These are phyloP conservation scores for Solanum rostratum DNA, from an alignment of 257 asterid genomes.

Conservation along the genomic window DNA sequence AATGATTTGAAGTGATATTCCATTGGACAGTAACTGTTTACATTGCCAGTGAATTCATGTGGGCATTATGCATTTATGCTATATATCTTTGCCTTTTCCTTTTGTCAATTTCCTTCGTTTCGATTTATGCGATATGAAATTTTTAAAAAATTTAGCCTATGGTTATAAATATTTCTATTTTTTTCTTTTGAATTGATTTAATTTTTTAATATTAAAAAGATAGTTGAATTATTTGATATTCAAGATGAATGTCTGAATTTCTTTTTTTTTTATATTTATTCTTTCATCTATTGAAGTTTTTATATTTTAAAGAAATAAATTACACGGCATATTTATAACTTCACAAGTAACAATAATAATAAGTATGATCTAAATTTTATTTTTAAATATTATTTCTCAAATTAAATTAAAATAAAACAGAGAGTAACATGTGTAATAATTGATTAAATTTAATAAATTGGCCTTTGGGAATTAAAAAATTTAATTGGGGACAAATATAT, in stretches of 20 bases:
- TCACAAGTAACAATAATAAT: too few relatives aligned
- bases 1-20: conserved; percentile 27
- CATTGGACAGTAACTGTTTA: conserved; percentile 25
- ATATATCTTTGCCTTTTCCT: neutral
- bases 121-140: neutral
- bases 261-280: too few relatives aligned
- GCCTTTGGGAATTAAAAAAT: neutral
- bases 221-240: too few relatives aligned
- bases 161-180: neutral
- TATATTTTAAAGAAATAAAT: too few relatives aligned
- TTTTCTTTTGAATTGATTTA: too few relatives aligned
- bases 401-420: too few relatives aligned
- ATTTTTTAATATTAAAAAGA: too few relatives aligned
- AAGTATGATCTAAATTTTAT: too few relatives aligned
- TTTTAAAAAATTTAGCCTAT: neutral
- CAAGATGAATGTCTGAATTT: too few relatives aligned
- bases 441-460: neutral
- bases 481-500: neutral
- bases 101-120: neutral
- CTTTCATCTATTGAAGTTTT: too few relatives aligned
- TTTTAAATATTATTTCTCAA: too few relatives aligned
- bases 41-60: neutral
- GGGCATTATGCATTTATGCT: neutral
- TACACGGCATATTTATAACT: too few relatives aligned
- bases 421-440: neutral